phyloP scores from a whole-genome alignment of 352 stramenopile species.

The Phytophthora sp. region DNA sequence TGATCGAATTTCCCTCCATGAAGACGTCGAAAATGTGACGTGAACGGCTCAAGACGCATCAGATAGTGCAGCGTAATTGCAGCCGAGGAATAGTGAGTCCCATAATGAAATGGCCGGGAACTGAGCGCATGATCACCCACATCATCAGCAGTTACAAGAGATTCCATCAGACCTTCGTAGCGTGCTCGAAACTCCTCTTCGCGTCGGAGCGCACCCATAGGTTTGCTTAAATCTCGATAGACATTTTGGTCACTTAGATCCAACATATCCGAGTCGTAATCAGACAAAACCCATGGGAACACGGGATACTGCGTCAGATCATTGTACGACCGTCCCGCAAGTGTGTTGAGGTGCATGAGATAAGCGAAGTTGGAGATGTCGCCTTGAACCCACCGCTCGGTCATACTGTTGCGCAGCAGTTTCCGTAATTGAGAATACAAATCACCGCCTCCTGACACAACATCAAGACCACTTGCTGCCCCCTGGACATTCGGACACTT shows the following conservation, averaged over 20 bases:
- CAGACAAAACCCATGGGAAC: slow-evolving; percentile 97
- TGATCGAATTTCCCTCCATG: slow-evolving; percentile 98
- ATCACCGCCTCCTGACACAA: slow-evolving; percentile 50
- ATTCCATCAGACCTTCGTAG: slow-evolving; percentile 68
- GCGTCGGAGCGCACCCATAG: slow-evolving; percentile 96
- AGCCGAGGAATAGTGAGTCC: slow-evolving; percentile 91
- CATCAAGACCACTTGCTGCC: slow-evolving; percentile 66
- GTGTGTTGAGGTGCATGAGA: slow-evolving; percentile 96
- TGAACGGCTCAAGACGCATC: slow-evolving; percentile 97
- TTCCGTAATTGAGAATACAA: slow-evolving; percentile 76
- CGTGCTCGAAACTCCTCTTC: slow-evolving; percentile 79
- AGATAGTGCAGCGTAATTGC: slow-evolving; percentile 98
- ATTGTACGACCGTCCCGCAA: slow-evolving; percentile 97
- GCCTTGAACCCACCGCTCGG: slow-evolving; percentile 72
- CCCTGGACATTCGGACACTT: slow-evolving; percentile 77
- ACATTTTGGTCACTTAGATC: slow-evolving; percentile 92
- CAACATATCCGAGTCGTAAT: slow-evolving; percentile 94
- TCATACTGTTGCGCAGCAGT: slow-evolving; percentile 77
- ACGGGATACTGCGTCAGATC: slow-evolving; percentile 98
- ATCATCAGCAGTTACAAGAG: slow-evolving; percentile 19
- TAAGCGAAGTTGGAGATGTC: slow-evolving; percentile 95
- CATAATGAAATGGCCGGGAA: slow-evolving; percentile 94
- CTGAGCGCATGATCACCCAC: slow-evolving; percentile 47
- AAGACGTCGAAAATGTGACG: slow-evolving; percentile 92
- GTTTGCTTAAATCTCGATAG: slow-evolving; percentile 96